Evolutionary conservation across 2,329 filamentous ascomycete species (phyloP).

Genomic region (Botrytis squamosa): DNA sequence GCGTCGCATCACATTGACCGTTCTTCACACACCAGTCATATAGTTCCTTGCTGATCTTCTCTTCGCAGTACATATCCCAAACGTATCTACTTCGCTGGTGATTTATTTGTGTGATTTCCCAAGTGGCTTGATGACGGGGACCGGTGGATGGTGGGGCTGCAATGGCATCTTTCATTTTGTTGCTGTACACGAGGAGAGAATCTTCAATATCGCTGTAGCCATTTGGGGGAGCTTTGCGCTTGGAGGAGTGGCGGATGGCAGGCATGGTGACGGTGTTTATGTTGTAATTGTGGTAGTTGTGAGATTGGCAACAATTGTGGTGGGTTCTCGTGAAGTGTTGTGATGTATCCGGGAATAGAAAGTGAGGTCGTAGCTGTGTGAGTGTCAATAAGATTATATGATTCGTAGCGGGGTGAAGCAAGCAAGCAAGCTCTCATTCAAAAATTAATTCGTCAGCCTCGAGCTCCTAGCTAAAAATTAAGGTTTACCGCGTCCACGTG

Average conservation of each 20-base stretch:
- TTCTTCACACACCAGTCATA: constrained; percentile 99
- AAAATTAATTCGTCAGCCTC: constrained; percentile 24
- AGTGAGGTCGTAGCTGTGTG: background rate
- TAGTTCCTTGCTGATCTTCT: constrained; percentile 85
- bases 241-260: constrained; percentile 70
- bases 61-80: constrained; percentile 96
- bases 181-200: constrained; percentile 78
- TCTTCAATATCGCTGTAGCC: constrained; percentile 88
- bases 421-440: constrained; percentile 5
- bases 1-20: constrained; percentile 86
- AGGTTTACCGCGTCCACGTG: constrained; percentile 17
- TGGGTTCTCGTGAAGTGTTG: background rate
- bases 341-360: background rate
- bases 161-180: constrained; percentile 94
- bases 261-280: constrained; percentile 57
- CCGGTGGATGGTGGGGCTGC: constrained; percentile 81
- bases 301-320: too few species aligned
- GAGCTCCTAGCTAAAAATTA: constrained; percentile 7
- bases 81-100: constrained; percentile 92
- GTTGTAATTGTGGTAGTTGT: background rate
- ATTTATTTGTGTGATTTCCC: constrained; percentile 96
- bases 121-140: constrained; percentile 83
- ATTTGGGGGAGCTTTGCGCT: constrained; percentile 78
- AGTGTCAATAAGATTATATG: background rate
- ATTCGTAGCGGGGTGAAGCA: constrained; percentile 15